These are phyloP conservation scores for Triangularia setosa DNA, from an alignment of 2,329 filamentous ascomycete genomes.

Conservation along the genomic window DNA sequence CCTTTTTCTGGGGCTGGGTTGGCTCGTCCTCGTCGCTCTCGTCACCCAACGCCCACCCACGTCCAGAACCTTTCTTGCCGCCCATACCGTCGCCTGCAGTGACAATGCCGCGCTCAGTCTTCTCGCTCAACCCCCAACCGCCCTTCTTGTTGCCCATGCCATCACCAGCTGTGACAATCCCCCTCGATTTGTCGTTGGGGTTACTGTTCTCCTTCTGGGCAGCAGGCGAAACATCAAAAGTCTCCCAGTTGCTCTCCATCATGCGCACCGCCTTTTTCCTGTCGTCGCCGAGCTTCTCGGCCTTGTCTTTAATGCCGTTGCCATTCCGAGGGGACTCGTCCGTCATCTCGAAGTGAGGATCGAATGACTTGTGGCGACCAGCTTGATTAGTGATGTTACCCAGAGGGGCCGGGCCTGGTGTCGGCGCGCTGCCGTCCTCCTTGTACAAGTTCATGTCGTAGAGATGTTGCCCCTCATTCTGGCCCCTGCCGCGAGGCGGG, in stretches of 20 bases:
- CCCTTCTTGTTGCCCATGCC: constrained; percentile 9
- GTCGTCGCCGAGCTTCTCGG: constrained; percentile 50
- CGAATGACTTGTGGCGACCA: constrained; percentile 72
- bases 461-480: constrained; percentile 66
- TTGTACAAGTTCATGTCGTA: constrained; percentile 75
- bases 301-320: constrained; percentile 37
- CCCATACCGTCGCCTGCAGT: constrained; percentile 66
- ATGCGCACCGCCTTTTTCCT: constrained; percentile 68
- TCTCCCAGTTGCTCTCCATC: constrained; percentile 63
- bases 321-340: constrained; percentile 57
- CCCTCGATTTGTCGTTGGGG: constrained; percentile 21
- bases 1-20: constrained; percentile 36
- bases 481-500: constrained; percentile 48
- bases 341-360: constrained; percentile 70
- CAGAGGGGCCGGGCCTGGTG: constrained; percentile 45
- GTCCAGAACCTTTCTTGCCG: constrained; percentile 50
- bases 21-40: constrained; percentile 44
- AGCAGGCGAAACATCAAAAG: constrained; percentile 52
- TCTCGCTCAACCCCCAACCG: not conserved
- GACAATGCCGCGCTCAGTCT: constrained; percentile 37
- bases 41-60: constrained; percentile 57
- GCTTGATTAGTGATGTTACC: constrained; percentile 69
- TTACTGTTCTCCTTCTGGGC: constrained; percentile 51
- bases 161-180: not conserved
- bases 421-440: constrained; percentile 45